phyloP scores from a whole-genome alignment of 1,284 basidiomycete genomes.

The Puccinia horiana region DNA sequence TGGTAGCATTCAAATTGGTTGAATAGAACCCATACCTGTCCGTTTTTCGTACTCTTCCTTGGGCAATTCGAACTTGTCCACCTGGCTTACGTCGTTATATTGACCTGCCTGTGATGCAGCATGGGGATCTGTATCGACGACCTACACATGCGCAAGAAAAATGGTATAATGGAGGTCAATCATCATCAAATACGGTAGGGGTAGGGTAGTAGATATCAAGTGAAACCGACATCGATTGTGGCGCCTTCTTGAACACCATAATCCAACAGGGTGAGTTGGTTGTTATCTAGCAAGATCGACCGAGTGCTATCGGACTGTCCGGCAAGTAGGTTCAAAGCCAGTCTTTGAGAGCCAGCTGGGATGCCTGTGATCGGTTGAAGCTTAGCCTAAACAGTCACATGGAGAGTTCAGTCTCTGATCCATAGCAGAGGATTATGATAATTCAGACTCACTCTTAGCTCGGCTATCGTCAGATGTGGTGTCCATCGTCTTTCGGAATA shows the following conservation, averaged over 20 bases:
- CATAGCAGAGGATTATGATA: too few species aligned
- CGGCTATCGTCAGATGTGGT: slow-evolving; percentile 20
- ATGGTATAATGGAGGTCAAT: not conserved
- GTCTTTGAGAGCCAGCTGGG: slow-evolving; percentile 21
- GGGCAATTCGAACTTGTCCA: slow-evolving; percentile 89
- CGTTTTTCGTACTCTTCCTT: slow-evolving; percentile 78
- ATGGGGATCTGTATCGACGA: not conserved
- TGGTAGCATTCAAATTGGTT: too few species aligned
- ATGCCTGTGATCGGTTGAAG: slow-evolving; percentile 44
- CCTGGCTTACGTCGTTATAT: slow-evolving; percentile 77
- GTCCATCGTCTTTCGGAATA: slow-evolving; percentile 20
- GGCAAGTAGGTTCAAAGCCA: slow-evolving; percentile 14
- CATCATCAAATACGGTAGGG: not conserved
- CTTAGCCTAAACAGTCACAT: not conserved
- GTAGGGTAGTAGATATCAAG: not conserved
- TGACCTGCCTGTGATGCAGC: slow-evolving; percentile 64
- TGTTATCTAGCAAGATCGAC: slow-evolving; percentile 20
- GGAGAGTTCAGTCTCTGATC: not conserved
- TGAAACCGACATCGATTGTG: slow-evolving; percentile 39
- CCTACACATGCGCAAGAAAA: not conserved
- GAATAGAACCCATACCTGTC: too few species aligned
- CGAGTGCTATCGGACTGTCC: slow-evolving; percentile 23
- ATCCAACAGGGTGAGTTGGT: slow-evolving; percentile 13
- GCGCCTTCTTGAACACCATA: slow-evolving; percentile 39
- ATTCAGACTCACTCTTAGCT: slow-evolving; percentile 21